Base-by-base conservation (phyloP, 192 early-diverging fungal genomes). In the Paraglomus brasilianum region DNA sequence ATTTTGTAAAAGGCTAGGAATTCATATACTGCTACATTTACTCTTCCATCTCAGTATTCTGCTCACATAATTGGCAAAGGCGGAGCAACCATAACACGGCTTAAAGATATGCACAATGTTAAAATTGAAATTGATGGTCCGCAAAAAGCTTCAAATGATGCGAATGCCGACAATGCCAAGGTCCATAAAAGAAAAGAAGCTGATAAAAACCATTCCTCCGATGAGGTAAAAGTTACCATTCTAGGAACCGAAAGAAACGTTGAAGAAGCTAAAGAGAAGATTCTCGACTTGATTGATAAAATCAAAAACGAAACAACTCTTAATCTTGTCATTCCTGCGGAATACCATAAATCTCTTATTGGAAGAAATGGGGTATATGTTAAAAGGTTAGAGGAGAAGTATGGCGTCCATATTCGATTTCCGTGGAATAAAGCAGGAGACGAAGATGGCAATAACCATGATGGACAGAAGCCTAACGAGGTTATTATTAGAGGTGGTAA, bases 61-160 rank as follows among this genome's bases (percentile, higher is more conserved):
- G 81, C 84, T 30, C 91, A 86, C 73, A 81, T 98, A 24, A 94
- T 97, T 70, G 96, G 96, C n/a, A 92, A 92, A 72, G 88, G 87
- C 30, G 94, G 95, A 70, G 88, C 87, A 67, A 84, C 86, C 67
- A 85, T 98, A 58, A 91, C 86, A 72, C 86, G 87, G 52, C 69
- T 96, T 42, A 92, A 87, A 66, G 85, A 88, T 14, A 86, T 89
- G 72, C 84, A 87, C 66, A 84, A 86, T 65, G 90, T 98, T 51
- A 82, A 78, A 41, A 79, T 92, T 69, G 89, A 91, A 64, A 77
- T 90, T 61, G 79, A 79, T 40, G 83, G 78, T 51, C 75, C 78
- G 43, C 71, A 69, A 14, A 70, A 75, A n/a, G 62, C 44, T 49
- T 64, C 60, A 6, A 80, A 77, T 15, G 77, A 55, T 21, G 41